A percentile compares a stretch with the other conserved stretches of the same genome.
Evolutionary conservation across 2,329 filamentous ascomycete species (phyloP).

Genomic region (Colletotrichum salicis): DNA sequence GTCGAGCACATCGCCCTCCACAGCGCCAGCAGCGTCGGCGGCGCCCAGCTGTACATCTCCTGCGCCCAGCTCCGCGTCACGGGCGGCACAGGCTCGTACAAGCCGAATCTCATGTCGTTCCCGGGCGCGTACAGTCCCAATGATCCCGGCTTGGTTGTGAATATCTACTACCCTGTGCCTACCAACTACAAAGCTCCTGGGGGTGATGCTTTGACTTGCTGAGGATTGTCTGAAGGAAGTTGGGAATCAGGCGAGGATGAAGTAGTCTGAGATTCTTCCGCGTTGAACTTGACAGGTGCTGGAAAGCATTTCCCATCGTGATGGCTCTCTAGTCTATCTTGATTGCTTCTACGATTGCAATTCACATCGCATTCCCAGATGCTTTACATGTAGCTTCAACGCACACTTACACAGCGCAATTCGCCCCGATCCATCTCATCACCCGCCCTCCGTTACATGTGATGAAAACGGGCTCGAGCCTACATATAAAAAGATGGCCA

Average conservation of each 20-base stretch:
- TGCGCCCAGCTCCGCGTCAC: slow-evolving; percentile 54
- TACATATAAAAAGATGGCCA: not conserved
- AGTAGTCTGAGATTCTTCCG: too few species aligned
- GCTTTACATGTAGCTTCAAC: not conserved
- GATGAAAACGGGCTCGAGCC: not conserved
- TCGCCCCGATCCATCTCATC: not conserved
- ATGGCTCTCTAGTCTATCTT: not conserved
- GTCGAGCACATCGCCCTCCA: slow-evolving; percentile 62
- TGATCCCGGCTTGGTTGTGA: slow-evolving; percentile 55
- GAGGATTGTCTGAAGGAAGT: slow-evolving; percentile 48
- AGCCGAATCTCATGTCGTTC: slow-evolving; percentile 52
- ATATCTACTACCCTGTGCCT: slow-evolving; percentile 56
- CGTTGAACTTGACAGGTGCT: not conserved
- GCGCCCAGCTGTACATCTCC: slow-evolving; percentile 59
- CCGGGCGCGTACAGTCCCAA: slow-evolving; percentile 53
- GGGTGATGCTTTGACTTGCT: slow-evolving; percentile 35
- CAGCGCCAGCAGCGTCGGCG: slow-evolving; percentile 50
- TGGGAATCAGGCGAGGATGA: not conserved
- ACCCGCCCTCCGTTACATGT: not conserved
- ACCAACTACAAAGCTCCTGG: slow-evolving; percentile 47
- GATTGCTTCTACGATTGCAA: not conserved
- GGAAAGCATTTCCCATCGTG: not conserved
- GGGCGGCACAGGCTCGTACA: slow-evolving; percentile 52
- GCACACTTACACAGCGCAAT: not conserved
- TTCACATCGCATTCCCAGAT: not conserved